These are phyloP conservation scores for Debaryomycetaceae sp. DNA, from an alignment of 1,139 yeast genomes.

Conservation along the genomic window DNA sequence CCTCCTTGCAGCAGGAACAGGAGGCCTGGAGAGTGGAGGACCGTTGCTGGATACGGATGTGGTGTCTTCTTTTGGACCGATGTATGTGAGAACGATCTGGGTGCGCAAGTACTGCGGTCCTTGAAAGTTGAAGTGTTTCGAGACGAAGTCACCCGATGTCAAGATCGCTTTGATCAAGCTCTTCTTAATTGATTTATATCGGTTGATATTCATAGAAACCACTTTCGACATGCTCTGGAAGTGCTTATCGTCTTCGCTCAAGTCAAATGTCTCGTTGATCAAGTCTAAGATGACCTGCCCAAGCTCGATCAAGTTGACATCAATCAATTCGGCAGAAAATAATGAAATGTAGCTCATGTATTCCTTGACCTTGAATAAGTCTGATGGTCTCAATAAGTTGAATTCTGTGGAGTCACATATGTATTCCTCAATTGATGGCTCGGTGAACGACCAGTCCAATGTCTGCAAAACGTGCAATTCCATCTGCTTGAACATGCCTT, in stretches of 20 bases:
- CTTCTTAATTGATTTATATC: slow-evolving; percentile 29
- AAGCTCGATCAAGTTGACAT: slow-evolving; percentile 29
- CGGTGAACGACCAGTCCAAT: slow-evolving; percentile 75
- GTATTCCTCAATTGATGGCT: slow-evolving; percentile 57
- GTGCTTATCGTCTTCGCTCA: slow-evolving; percentile 17
- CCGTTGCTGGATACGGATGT: not conserved
- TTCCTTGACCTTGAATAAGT: slow-evolving; percentile 38
- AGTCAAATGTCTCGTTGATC: slow-evolving; percentile 30
- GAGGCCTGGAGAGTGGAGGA: slow-evolving; percentile 1
- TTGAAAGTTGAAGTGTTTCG: slow-evolving; percentile 27
- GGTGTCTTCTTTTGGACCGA: slow-evolving; percentile 1
- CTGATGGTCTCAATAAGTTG: slow-evolving; percentile 20
- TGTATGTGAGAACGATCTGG: slow-evolving; percentile 18
- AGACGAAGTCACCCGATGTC: slow-evolving; percentile 31
- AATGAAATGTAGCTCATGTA: slow-evolving; percentile 35
- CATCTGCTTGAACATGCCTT: slow-evolving; percentile 92
- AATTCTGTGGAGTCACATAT: slow-evolving; percentile 32
- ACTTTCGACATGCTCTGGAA: slow-evolving; percentile 19
- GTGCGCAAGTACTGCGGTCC: slow-evolving; percentile 35
- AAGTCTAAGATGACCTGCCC: slow-evolving; percentile 35
- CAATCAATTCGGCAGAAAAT: slow-evolving; percentile 36
- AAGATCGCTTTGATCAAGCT: slow-evolving; percentile 29
- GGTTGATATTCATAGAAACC: slow-evolving; percentile 17
- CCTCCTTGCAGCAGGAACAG: slow-evolving; percentile 4
- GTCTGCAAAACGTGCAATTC: slow-evolving; percentile 85